Evolutionary conservation across 192 early-diverging fungal genomes (phyloP).

Genomic region (Backusella sp.): DNA sequence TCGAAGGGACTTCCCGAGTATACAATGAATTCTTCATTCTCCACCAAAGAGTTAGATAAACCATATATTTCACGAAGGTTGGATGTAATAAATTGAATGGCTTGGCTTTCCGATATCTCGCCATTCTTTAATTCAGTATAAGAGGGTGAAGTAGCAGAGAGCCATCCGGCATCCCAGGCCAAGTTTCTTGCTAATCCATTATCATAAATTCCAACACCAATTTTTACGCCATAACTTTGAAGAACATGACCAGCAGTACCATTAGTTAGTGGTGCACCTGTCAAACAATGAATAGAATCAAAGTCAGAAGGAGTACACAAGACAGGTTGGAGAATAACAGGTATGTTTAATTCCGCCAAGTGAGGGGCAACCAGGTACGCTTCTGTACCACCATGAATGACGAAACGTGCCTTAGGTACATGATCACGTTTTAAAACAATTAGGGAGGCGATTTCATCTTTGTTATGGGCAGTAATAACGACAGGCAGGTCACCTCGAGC

Average conservation of each 20-base stretch:
- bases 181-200: constrained; percentile 58
- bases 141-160: constrained; percentile 35
- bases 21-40: constrained; percentile 48
- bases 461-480: constrained; percentile 45
- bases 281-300: constrained; percentile 62
- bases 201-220: constrained; percentile 51
- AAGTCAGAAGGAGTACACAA: constrained; percentile 64
- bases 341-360: constrained; percentile 50
- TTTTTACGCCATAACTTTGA: constrained; percentile 56
- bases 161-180: constrained; percentile 80
- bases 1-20: constrained; percentile 66
- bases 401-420: constrained; percentile 40
- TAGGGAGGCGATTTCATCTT: constrained; percentile 66
- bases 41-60: constrained; percentile 31
- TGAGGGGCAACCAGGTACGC: constrained; percentile 62
- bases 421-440: constrained; percentile 56
- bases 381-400: constrained; percentile 64
- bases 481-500: constrained; percentile 52
- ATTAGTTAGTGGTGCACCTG: constrained; percentile 50
- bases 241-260: constrained; percentile 57
- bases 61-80: constrained; percentile 68
- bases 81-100: constrained; percentile 68
- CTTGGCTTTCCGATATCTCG: constrained; percentile 53
- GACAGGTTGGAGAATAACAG: constrained; percentile 63
- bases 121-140: constrained; percentile 21